phyloP scores from a whole-genome alignment of 2,329 filamentous ascomycete species.

The Mariannaea elegans region DNA sequence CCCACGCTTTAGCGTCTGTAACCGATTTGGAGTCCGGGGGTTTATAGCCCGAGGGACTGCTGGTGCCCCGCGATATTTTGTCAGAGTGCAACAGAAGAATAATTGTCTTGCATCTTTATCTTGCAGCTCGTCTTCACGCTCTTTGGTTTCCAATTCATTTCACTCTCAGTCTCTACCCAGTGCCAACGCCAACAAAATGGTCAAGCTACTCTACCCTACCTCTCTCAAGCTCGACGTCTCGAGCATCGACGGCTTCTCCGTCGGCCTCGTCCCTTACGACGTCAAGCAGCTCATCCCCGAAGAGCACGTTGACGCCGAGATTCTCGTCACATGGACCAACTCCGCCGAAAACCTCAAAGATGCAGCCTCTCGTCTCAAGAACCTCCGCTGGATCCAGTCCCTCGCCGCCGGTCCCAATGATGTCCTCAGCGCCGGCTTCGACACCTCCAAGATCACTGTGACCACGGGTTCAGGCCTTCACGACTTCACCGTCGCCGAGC shows the following conservation, averaged over 20 bases:
- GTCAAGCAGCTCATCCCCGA: conserved; percentile 64
- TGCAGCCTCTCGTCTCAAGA: conserved; percentile 62
- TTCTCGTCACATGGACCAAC: conserved; percentile 72
- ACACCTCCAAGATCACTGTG: conserved; percentile 57
- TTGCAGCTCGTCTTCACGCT: not conserved
- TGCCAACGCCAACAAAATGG: conserved; percentile 34
- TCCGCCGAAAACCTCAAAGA: conserved; percentile 65
- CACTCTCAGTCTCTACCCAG: not conserved
- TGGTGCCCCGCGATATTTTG: conserved; percentile 1
- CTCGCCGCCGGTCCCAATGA: conserved; percentile 74
- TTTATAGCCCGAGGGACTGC: conserved; percentile 24
- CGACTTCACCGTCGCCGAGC: conserved; percentile 72
- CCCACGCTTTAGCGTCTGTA: conserved; percentile 18
- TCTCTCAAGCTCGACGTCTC: conserved; percentile 65
- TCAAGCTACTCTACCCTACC: conserved; percentile 75
- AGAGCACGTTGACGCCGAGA: conserved; percentile 65
- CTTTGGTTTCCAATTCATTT: not conserved
- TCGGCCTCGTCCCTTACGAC: conserved; percentile 67
- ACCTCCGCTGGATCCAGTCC: conserved; percentile 72
- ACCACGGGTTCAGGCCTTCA: conserved; percentile 71
- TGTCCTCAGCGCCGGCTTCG: conserved; percentile 69
- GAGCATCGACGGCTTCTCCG: conserved; percentile 66
- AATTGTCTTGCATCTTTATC: not conserved
- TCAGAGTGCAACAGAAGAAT: not conserved
- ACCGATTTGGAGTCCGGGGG: conserved; percentile 1